A percentile compares a stretch with the other conserved stretches of the same genome.
These are phyloP conservation scores for Xylaria multiplex DNA, from an alignment of 2,329 filamentous ascomycete genomes.

Conservation along the genomic window DNA sequence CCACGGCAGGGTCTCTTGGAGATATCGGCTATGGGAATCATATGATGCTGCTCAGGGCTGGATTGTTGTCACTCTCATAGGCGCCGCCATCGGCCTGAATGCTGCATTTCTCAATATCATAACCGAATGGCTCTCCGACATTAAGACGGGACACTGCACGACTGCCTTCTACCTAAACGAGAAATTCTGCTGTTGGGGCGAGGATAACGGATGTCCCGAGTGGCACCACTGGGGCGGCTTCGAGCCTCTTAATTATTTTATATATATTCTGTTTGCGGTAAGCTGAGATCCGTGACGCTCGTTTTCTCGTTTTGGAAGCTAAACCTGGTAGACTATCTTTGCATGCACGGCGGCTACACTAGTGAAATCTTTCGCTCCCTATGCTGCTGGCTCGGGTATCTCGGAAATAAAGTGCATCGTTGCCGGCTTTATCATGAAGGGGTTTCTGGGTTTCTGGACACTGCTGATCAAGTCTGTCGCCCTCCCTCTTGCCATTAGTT, in stretches of 20 bases:
- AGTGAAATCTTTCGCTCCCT: constrained; percentile 92
- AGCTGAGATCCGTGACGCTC: constrained; percentile 39
- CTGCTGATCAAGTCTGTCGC: constrained; percentile 93
- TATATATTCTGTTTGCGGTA: constrained; percentile 89
- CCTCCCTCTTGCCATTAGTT: constrained; percentile 90
- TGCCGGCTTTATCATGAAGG: constrained; percentile 98
- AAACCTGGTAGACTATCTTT: constrained; percentile 70
- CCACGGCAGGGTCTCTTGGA: constrained; percentile 76
- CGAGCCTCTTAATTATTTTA: constrained; percentile 80
- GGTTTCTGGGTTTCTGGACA: constrained; percentile 91
- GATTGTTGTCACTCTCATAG: constrained; percentile 95
- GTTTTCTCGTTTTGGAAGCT: constrained; percentile 22
- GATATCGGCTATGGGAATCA: constrained; percentile 80
- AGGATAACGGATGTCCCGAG: constrained; percentile 85
- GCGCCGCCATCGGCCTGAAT: constrained; percentile 91
- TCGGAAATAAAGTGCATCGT: constrained; percentile 99
- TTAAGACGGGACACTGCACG: constrained; percentile 95
- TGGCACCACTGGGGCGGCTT: constrained; percentile 92
- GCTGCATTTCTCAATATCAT: constrained; percentile 94
- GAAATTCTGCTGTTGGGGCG: constrained; percentile 97
- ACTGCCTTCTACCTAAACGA: constrained; percentile 98
- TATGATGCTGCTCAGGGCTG: constrained; percentile 98
- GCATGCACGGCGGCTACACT: constrained; percentile 83
- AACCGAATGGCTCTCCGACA: constrained; percentile 95
- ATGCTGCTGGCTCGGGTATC: constrained; percentile 95